Conservation (phyloP, 2,329 filamentous ascomycete genomes). For the Lachnellula arida region DNA sequence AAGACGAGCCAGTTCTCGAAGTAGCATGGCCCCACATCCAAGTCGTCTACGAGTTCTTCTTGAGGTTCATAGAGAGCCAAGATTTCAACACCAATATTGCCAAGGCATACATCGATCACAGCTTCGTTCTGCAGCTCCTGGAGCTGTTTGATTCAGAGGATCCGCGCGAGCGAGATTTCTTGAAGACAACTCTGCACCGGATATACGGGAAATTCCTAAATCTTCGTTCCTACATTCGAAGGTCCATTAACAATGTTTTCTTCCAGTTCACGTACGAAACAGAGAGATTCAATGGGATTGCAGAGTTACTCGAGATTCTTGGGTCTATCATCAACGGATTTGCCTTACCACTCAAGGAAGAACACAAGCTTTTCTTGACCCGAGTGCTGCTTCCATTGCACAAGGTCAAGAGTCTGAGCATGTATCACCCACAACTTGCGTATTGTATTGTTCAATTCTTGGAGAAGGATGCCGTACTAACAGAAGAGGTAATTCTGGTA, state of each 20-base stretch:
- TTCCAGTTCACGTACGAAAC: conserved; percentile 99
- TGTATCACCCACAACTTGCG: conserved; percentile 97
- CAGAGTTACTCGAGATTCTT: conserved; percentile 26
- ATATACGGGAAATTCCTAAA: conserved; percentile 99
- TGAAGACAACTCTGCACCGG: conserved; percentile 95
- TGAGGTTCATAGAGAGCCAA: conserved; percentile 97
- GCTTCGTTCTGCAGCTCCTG: conserved; percentile 93
- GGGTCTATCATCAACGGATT: conserved; percentile 99
- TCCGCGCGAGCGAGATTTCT: conserved; percentile 89
- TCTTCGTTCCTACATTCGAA: conserved; percentile 90
- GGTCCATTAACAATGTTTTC: conserved; percentile 99
- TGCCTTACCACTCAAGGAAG: conserved; percentile 91
- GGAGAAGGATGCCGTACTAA: conserved; percentile 94
- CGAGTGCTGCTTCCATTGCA: conserved; percentile 88
- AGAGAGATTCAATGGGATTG: conserved; percentile 64
- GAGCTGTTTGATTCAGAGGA: conserved; percentile 98
- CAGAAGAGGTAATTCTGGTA: conserved; percentile 71
- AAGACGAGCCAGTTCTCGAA: conserved; percentile 96
- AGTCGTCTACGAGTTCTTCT: conserved; percentile 98
- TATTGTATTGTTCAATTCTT: conserved; percentile 99
- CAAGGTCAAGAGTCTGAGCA: conserved; percentile 98
- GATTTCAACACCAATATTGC: conserved; percentile 99
- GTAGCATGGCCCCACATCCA: conserved; percentile 99
- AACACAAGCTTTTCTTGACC: conserved; percentile 97
- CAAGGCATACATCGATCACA: conserved; percentile 97